Evolutionary conservation across 768 basidiomycete genomes (phyloP).

Genomic region (Lentinus tigrinus): DNA sequence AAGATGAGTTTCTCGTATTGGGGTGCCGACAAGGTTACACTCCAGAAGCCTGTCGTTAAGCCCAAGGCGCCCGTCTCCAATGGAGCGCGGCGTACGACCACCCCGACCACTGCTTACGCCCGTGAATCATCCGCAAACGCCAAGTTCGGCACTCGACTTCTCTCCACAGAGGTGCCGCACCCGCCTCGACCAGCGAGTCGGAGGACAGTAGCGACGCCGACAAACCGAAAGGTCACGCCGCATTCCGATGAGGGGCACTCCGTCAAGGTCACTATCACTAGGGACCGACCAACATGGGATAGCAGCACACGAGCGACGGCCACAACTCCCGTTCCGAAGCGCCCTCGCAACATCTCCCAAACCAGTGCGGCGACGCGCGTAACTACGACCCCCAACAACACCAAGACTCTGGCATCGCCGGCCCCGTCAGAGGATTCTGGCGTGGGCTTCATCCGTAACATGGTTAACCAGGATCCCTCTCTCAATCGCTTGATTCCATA

Average conservation of each 20-base stretch:
- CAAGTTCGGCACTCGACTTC: constrained; percentile 84
- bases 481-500: constrained; percentile 40
- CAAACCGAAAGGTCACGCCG: constrained; percentile 42
- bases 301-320: constrained; percentile 46
- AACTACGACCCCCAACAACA: constrained; percentile 35
- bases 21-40: constrained; percentile 89
- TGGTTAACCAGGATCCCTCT: constrained; percentile 74
- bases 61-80: constrained; percentile 32
- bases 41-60: constrained; percentile 74
- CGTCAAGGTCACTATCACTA: constrained; percentile 68
- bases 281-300: constrained; percentile 63
- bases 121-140: constrained; percentile 87
- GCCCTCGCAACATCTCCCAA: constrained; percentile 71
- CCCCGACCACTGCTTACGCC: constrained; percentile 58
- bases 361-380: constrained; percentile 56
- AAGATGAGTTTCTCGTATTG: constrained; percentile 95
- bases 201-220: constrained; percentile 46
- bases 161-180: constrained; percentile 55
- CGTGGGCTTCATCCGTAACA: constrained; percentile 80
- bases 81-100: constrained; percentile 34
- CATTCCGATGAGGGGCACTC: constrained; percentile 65
- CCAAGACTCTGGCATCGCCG: constrained; percentile 60
- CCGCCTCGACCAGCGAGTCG: constrained; percentile 62
- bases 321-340: constrained; percentile 43
- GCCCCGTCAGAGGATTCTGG: constrained; percentile 81